A percentile compares a stretch with the other conserved stretches of the same genome.
Conservation (phyloP, 2,329 filamentous ascomycete genomes). For the Trichoderma sp. region DNA sequence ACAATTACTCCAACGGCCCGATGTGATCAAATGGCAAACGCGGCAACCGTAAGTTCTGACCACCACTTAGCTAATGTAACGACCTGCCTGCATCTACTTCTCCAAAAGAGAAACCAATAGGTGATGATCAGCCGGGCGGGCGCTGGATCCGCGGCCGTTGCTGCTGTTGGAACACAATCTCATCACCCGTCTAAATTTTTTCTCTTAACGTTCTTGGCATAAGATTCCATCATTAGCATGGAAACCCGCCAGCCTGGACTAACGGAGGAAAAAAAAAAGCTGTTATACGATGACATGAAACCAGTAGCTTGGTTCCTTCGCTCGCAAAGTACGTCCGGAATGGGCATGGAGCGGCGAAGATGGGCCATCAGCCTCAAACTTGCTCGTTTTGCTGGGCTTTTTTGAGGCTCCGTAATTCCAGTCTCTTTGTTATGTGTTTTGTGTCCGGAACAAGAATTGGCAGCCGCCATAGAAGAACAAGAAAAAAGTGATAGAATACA, state of each 20-base stretch:
- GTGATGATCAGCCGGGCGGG: conserved; percentile 1
- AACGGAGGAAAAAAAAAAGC: background rate
- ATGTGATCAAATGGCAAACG: background rate
- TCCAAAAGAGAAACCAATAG: background rate
- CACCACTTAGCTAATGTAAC: background rate
- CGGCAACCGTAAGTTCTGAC: background rate
- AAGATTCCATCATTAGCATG: background rate
- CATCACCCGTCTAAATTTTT: background rate
- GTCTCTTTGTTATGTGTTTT: background rate
- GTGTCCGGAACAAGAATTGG: background rate
- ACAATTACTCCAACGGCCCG: background rate
- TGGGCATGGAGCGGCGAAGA: background rate
- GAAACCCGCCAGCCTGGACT: background rate
- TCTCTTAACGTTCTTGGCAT: background rate
- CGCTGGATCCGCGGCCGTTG: background rate
- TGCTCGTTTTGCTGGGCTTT: background rate
- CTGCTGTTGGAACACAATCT: background rate
- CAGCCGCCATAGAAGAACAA: background rate
- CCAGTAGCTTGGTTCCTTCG: background rate
- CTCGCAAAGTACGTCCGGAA: background rate
- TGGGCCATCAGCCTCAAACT: background rate
- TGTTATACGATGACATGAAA: background rate
- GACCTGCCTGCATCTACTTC: no score
- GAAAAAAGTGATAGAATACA: background rate
- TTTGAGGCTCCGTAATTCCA: background rate